phyloP scores from a whole-genome alignment of 2,329 filamentous ascomycete genomes.

The Fusarium torulosum region DNA sequence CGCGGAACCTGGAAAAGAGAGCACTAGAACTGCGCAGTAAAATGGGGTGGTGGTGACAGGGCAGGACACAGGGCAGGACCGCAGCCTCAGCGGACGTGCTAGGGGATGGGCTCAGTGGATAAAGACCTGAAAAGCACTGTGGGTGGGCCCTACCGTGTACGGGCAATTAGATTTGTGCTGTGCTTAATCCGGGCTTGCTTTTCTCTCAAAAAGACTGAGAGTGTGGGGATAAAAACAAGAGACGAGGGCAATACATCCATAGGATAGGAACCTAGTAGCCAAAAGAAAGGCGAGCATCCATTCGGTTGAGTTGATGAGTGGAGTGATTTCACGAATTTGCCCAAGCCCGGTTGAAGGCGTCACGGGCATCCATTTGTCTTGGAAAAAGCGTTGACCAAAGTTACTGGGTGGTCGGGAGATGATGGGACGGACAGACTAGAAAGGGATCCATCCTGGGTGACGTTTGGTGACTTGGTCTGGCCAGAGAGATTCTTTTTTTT shows the following conservation, averaged over 20 bases:
- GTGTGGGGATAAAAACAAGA: constrained; percentile 28
- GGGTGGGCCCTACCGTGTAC: constrained; percentile 10
- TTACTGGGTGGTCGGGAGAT: constrained; percentile 34
- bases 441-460: constrained; percentile 38
- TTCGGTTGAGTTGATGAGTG: constrained; percentile 17
- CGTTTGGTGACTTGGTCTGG: constrained; percentile 23
- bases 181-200: constrained; percentile 17
- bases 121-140: constrained; percentile 26
- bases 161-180: background rate
- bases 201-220: constrained; percentile 11
- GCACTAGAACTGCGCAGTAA: constrained; percentile 6
- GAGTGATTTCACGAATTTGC: constrained; percentile 35
- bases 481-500: constrained; percentile 6
- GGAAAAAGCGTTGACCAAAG: constrained; percentile 35
- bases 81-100: constrained; percentile 19
- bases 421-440: constrained; percentile 22
- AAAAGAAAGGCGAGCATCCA: constrained; percentile 23
- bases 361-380: constrained; percentile 41
- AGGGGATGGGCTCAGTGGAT: constrained; percentile 23
- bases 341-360: constrained; percentile 38
- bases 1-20: constrained; percentile 1
- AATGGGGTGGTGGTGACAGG: constrained; percentile 14
- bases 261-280: background rate
- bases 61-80: background rate
- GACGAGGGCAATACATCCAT: constrained; percentile 6